These are phyloP conservation scores for Lotus japonicus DNA, from an alignment of 306 rosid species.

Conservation along the genomic window DNA sequence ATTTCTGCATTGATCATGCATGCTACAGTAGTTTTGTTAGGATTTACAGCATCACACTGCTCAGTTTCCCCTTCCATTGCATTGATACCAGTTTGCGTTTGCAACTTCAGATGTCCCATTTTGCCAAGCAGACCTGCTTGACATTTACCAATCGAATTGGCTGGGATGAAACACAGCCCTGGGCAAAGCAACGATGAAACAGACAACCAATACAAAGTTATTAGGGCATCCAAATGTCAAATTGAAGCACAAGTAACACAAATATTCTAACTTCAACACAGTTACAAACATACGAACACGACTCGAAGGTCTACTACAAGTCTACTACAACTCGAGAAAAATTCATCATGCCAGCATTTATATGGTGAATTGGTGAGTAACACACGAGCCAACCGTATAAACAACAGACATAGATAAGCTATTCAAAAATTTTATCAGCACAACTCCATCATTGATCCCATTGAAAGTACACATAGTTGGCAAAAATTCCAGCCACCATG, in stretches of 20 bases:
- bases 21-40: conserved; percentile 61
- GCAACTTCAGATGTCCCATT: conserved; percentile 73
- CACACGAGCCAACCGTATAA: not conserved
- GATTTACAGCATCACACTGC: conserved; percentile 37
- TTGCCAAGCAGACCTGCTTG: conserved; percentile 30
- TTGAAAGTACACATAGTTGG: not conserved
- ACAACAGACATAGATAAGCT: not conserved
- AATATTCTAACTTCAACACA: conserved; percentile 3
- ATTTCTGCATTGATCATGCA: conserved; percentile 96
- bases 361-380: too few species aligned
- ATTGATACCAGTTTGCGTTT: conserved; percentile 43
- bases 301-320: conserved; percentile 1
- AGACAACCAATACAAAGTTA: conserved; percentile 12
- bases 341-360: not conserved
- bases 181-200: conserved; percentile 6
- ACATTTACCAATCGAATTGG: conserved; percentile 14
- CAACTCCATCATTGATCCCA: not conserved
- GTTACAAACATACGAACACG: not conserved
- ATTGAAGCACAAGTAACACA: conserved; percentile 11
- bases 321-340: conserved; percentile 9
- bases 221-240: conserved; percentile 5
- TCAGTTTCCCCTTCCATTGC: conserved; percentile 71
- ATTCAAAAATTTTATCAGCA: not conserved
- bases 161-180: conserved; percentile 22
- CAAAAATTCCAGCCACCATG: not conserved